phyloP scores from a whole-genome alignment of 169 alveolate species.

The Plasmodium malariae region DNA sequence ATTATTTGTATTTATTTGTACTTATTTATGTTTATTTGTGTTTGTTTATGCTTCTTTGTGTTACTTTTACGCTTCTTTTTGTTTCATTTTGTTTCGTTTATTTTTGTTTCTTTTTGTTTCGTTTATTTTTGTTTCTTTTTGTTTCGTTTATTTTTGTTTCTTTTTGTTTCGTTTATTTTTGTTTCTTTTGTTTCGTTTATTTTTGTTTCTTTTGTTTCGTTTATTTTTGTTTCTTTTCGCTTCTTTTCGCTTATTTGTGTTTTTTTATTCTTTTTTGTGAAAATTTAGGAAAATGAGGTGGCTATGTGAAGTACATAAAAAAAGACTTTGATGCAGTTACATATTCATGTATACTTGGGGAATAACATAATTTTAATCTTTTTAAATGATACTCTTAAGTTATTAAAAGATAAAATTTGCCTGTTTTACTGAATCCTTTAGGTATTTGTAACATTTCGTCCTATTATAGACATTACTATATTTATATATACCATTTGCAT shows the following conservation, averaged over 20 bases:
- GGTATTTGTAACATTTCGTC: not conserved
- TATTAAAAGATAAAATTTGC: not conserved
- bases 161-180: too few species aligned
- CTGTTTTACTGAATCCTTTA: not conserved
- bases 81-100: not conserved
- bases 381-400: slow-evolving; percentile 13
- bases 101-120: not conserved
- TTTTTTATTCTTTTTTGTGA: not conserved
- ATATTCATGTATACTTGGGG: not conserved
- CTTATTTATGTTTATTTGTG: not conserved
- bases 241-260: not conserved
- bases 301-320: not conserved
- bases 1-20: not conserved
- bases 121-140: too few species aligned
- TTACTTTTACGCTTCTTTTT: not conserved
- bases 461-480: not conserved
- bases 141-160: too few species aligned
- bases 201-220: not conserved
- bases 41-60: not conserved
- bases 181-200: not conserved
- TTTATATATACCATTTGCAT: not conserved
- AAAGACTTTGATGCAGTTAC: slow-evolving; percentile 21
- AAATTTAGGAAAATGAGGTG: slow-evolving; percentile 14
- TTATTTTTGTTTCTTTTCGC: too few species aligned
- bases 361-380: slow-evolving; percentile 23